Percentiles rank a stretch among this genome's conserved stretches.
phyloP scores from a whole-genome alignment of 2,329 filamentous ascomycete species.

The Kalmusia sp. region DNA sequence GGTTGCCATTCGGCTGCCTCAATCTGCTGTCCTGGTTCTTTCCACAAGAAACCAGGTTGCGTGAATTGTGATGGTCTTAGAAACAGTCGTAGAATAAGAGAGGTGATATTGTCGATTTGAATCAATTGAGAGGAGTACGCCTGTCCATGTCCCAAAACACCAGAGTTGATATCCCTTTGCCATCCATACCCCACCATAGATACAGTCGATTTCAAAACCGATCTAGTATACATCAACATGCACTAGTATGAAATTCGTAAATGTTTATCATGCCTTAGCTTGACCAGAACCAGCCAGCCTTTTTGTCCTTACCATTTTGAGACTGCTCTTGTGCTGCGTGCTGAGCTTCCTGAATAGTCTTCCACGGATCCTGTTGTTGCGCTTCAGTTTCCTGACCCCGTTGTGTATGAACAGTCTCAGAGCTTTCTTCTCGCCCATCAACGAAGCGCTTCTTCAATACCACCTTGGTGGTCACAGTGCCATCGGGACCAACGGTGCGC shows the following conservation, averaged over 20 bases:
- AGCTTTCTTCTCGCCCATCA: constrained; percentile 66
- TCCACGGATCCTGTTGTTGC: constrained; percentile 19
- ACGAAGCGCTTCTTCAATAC: constrained; percentile 65
- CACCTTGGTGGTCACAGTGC: constrained; percentile 64
- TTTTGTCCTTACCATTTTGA: constrained; percentile 17
- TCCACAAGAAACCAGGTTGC: neutral
- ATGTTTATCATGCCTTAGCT: constrained; percentile 12
- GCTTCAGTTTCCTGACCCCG: constrained; percentile 28
- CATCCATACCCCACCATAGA: neutral
- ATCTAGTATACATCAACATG: neutral
- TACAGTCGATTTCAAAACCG: neutral
- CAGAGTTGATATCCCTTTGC: constrained; percentile 1
- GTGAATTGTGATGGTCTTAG: too few relatives aligned
- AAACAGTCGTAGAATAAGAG: neutral
- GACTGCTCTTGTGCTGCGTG: constrained; percentile 4
- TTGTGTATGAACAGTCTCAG: constrained; percentile 60
- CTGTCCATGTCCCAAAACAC: neutral
- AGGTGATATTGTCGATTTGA: neutral
- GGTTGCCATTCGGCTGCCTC: neutral
- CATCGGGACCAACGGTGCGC: constrained; percentile 62
- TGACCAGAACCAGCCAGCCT: constrained; percentile 44
- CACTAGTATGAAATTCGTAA: neutral
- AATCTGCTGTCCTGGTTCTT: neutral
- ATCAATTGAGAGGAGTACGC: neutral
- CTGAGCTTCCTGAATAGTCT: constrained; percentile 17